Percentiles rank a stretch among this genome's conserved stretches.
Conservation (phyloP, 192 early-diverging fungal species). For the Mortierella hygrophila region DNA sequence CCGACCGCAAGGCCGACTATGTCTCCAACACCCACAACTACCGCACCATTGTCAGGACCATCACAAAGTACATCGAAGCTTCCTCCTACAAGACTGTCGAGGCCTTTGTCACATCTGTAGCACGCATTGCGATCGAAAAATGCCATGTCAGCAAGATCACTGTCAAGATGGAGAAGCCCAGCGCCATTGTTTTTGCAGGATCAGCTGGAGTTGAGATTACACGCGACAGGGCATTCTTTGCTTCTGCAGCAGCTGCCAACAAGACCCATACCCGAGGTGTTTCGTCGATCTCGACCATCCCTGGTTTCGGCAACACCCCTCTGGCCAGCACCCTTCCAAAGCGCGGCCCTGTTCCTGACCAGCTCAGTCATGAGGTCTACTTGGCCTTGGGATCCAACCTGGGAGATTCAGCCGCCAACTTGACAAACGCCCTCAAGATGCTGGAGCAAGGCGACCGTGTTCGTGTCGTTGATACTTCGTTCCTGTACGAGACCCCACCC, state of each 20-base stretch:
- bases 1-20: conserved; percentile 61
- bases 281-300: conserved; percentile 24
- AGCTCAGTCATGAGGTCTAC: conserved; percentile 72
- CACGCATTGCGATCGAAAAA: conserved; percentile 79
- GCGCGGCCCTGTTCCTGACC: conserved; percentile 45
- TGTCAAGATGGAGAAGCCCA: conserved; percentile 94
- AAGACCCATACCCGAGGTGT: conserved; percentile 33
- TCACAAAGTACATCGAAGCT: conserved; percentile 85
- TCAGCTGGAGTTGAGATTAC: conserved; percentile 94
- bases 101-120: conserved; percentile 88
- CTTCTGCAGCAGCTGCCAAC: conserved; percentile 14
- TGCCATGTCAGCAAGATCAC: conserved; percentile 92
- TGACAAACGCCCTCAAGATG: conserved; percentile 76
- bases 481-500: conserved; percentile 95
- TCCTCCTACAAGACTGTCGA: conserved; percentile 96
- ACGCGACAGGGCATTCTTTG: conserved; percentile 69
- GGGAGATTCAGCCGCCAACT: conserved; percentile 84
- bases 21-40: conserved; percentile 87
- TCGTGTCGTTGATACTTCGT: conserved; percentile 88
- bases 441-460: conserved; percentile 61
- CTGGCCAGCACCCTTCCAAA: conserved; percentile 13
- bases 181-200: conserved; percentile 91
- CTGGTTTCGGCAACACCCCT: conserved; percentile 25
- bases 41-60: conserved; percentile 87
- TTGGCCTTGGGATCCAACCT: conserved; percentile 94